Evolutionary conservation across 2,329 filamentous ascomycete genomes (phyloP).

Genomic region (Thielaviopsis musarum): DNA sequence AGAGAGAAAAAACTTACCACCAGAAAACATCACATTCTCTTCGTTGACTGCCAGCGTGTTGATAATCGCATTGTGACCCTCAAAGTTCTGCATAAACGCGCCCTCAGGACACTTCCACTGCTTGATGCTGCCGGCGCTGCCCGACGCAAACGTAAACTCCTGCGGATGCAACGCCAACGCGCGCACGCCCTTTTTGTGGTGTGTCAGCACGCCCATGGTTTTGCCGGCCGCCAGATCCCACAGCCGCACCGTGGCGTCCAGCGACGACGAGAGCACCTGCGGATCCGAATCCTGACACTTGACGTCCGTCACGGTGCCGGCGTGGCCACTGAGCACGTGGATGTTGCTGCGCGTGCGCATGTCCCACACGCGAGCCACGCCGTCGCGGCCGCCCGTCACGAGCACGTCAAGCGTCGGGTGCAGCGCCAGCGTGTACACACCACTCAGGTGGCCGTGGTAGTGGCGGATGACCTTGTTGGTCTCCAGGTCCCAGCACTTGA

Average conservation of each 20-base stretch:
- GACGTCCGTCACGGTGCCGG: slow-evolving; percentile 73
- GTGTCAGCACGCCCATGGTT: slow-evolving; percentile 86
- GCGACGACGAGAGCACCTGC: slow-evolving; percentile 82
- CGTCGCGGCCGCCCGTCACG: slow-evolving; percentile 86
- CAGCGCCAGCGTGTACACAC: slow-evolving; percentile 84
- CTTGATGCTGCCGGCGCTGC: slow-evolving; percentile 86
- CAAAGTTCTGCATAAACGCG: slow-evolving; percentile 98
- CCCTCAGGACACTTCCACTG: slow-evolving; percentile 99
- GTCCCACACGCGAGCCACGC: slow-evolving; percentile 91
- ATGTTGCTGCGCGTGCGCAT: slow-evolving; percentile 95
- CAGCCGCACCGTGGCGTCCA: slow-evolving; percentile 78
- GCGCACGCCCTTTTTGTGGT: slow-evolving; percentile 95
- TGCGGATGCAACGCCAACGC: slow-evolving; percentile 69
- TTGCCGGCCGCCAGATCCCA: slow-evolving; percentile 97
- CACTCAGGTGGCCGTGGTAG: slow-evolving; percentile 92
- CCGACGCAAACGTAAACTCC: slow-evolving; percentile 92
- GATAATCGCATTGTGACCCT: slow-evolving; percentile 90
- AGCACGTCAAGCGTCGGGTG: slow-evolving; percentile 91
- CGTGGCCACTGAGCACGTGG: slow-evolving; percentile 83
- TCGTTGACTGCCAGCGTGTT: slow-evolving; percentile 88
- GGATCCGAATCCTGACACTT: slow-evolving; percentile 93
- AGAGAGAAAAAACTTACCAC: slow-evolving; percentile 29
- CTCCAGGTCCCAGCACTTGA: slow-evolving; percentile 98
- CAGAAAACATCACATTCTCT: slow-evolving; percentile 87
- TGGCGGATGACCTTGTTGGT: slow-evolving; percentile 99